Evolutionary conservation across 495 filamentous ascomycete genomes (phyloP).

Genomic region (Daldinia bambusicola): DNA sequence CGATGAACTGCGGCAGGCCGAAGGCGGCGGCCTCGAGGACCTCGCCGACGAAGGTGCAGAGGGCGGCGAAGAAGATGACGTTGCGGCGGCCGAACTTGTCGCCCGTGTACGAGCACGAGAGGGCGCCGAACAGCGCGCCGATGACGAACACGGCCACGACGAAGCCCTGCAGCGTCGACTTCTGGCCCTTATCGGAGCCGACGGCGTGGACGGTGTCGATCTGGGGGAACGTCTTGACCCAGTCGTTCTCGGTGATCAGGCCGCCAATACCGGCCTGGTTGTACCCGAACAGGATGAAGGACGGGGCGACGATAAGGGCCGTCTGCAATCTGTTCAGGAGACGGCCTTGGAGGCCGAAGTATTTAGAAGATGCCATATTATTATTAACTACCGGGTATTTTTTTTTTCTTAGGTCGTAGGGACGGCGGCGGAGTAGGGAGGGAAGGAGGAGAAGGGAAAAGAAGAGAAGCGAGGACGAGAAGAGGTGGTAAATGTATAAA

Average conservation of each 20-base stretch:
- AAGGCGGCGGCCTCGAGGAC: slow-evolving; percentile 47
- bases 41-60: slow-evolving; percentile 45
- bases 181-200: slow-evolving; percentile 48
- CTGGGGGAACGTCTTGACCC: slow-evolving; percentile 59
- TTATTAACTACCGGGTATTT: too few species aligned
- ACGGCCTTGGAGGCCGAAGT: slow-evolving; percentile 40
- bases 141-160: slow-evolving; percentile 45
- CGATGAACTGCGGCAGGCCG: slow-evolving; percentile 59
- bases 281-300: slow-evolving; percentile 64
- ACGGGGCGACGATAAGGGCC: slow-evolving; percentile 51
- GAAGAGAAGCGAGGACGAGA: background rate
- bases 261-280: slow-evolving; percentile 62
- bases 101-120: slow-evolving; percentile 60
- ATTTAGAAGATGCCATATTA: slow-evolving; percentile 29
- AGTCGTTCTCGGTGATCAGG: slow-evolving; percentile 54
- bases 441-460: background rate
- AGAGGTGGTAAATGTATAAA: background rate
- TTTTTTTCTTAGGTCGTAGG: slow-evolving; percentile 15
- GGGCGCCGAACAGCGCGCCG: slow-evolving; percentile 62
- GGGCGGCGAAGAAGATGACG: slow-evolving; percentile 56
- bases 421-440: background rate
- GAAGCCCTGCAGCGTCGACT: slow-evolving; percentile 57
- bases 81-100: slow-evolving; percentile 62
- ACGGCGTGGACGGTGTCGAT: slow-evolving; percentile 63
- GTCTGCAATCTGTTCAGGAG: slow-evolving; percentile 39